These are phyloP conservation scores for Phaseolus lunatus DNA, from an alignment of 306 rosid species.

Conservation along the genomic window DNA sequence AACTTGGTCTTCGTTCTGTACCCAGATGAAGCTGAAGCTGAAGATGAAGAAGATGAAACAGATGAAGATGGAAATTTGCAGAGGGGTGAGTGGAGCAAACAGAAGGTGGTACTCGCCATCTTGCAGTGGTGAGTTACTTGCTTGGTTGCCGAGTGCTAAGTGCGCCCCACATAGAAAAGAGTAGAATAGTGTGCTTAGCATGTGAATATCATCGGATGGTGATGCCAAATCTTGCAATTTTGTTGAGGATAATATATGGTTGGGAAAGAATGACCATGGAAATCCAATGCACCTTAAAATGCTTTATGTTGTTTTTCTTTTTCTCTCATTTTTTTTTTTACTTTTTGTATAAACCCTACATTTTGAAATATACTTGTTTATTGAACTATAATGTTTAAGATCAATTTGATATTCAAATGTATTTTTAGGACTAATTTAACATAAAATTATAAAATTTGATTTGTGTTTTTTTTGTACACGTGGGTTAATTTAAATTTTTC, in stretches of 20 bases:
- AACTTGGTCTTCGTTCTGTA: slow-evolving; percentile 48
- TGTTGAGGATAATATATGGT: neutral
- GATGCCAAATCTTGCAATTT: neutral
- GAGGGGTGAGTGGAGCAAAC: slow-evolving; percentile 56
- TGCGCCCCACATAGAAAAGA: neutral
- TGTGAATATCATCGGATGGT: neutral
- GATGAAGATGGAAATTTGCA: slow-evolving; percentile 52
- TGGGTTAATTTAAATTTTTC: too few relatives aligned
- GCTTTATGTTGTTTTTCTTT: too few relatives aligned
- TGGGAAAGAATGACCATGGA: neutral
- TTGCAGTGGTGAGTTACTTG: neutral
- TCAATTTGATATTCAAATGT: too few relatives aligned
- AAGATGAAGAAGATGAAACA: slow-evolving; percentile 42
- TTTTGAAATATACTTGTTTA: too few relatives aligned
- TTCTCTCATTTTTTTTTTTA: too few relatives aligned
- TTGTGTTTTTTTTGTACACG: too few relatives aligned
- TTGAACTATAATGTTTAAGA: too few relatives aligned
- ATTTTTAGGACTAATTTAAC: too few relatives aligned
- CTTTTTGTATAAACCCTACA: too few relatives aligned
- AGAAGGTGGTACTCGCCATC: slow-evolving; percentile 52
- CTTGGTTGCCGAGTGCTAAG: neutral
- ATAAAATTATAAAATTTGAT: too few relatives aligned
- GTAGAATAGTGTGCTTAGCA: neutral
- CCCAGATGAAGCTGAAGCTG: slow-evolving; percentile 38
- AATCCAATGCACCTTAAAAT: neutral